Percentiles rank a stretch among this genome's conserved stretches.
These are phyloP conservation scores for Aspergillus uvarum DNA, from an alignment of 2,329 filamentous ascomycete genomes.

Conservation along the genomic window DNA sequence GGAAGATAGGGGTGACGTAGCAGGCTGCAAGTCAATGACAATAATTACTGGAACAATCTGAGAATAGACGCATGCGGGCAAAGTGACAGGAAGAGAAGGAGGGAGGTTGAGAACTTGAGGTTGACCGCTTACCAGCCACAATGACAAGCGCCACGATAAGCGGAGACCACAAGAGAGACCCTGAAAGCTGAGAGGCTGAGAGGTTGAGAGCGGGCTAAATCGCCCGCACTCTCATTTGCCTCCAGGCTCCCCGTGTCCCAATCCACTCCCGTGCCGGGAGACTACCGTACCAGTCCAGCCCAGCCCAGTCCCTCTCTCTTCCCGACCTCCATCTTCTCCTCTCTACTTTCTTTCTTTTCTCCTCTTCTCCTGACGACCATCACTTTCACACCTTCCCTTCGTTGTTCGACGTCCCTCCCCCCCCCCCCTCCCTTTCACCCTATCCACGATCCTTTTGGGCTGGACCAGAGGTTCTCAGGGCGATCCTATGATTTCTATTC, in stretches of 20 bases:
- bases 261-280: background rate
- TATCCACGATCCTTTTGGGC: slow-evolving; percentile 19
- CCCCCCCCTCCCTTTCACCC: slow-evolving; percentile 10
- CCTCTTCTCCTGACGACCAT: slow-evolving; percentile 11
- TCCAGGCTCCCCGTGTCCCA: background rate
- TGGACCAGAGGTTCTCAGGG: slow-evolving; percentile 26
- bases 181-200: background rate
- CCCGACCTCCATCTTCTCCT: background rate
- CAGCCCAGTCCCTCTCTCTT: background rate
- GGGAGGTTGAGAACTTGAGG: background rate
- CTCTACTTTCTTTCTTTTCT: background rate
- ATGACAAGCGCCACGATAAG: background rate
- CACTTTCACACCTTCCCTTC: slow-evolving; percentile 13
- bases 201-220: no score
- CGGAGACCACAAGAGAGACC: background rate
- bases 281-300: no score
- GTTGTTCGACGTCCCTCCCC: slow-evolving; percentile 21
- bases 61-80: background rate
- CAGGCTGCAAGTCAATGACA: background rate
- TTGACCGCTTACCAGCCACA: background rate
- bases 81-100: no score
- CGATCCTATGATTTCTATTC: slow-evolving; percentile 30
- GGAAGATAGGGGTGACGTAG: no score
- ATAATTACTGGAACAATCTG: background rate
- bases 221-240: slow-evolving; percentile 2